Conservation (phyloP, 2,329 filamentous ascomycete genomes). For the Cryphonectria radicalis region DNA sequence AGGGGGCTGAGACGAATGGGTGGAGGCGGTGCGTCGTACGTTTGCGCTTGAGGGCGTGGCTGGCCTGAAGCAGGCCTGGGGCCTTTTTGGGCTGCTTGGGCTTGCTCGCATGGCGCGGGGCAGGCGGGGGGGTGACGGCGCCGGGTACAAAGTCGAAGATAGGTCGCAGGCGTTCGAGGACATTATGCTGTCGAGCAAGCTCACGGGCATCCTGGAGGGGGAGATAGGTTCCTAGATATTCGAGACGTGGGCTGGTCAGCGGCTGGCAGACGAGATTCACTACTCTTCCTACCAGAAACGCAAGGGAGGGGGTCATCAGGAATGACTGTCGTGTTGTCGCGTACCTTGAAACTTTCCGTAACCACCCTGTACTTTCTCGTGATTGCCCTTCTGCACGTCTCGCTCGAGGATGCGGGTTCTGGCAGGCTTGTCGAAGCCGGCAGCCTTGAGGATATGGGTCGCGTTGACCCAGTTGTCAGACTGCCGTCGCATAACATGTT, state of each 20-base stretch:
- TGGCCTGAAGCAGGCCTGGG: constrained; percentile 42
- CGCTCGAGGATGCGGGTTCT: constrained; percentile 93
- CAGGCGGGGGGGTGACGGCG: constrained; percentile 86
- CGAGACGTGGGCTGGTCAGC: constrained; percentile 17
- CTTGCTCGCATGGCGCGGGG: constrained; percentile 89
- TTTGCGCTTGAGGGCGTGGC: constrained; percentile 23
- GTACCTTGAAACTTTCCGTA: constrained; percentile 97
- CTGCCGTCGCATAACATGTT: constrained; percentile 94
- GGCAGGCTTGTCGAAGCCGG: constrained; percentile 95
- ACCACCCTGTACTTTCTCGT: constrained; percentile 97
- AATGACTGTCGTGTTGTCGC: not conserved
- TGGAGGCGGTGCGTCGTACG: constrained; percentile 12
- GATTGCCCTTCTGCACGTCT: constrained; percentile 93
- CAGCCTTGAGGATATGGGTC: constrained; percentile 97
- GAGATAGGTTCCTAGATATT: constrained; percentile 87
- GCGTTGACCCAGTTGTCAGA: constrained; percentile 98
- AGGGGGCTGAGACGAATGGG: constrained; percentile 5
- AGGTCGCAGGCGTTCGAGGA: constrained; percentile 78
- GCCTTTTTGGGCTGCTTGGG: constrained; percentile 76
- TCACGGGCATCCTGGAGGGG: constrained; percentile 79
- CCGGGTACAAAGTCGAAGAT: constrained; percentile 92
- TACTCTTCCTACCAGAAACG: no score
- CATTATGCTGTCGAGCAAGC: constrained; percentile 84
- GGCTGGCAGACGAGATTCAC: not conserved
- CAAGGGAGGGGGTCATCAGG: not conserved